phyloP scores from a whole-genome alignment of 148 eudicot genomes.

The Tetragonia tetragonoides region DNA sequence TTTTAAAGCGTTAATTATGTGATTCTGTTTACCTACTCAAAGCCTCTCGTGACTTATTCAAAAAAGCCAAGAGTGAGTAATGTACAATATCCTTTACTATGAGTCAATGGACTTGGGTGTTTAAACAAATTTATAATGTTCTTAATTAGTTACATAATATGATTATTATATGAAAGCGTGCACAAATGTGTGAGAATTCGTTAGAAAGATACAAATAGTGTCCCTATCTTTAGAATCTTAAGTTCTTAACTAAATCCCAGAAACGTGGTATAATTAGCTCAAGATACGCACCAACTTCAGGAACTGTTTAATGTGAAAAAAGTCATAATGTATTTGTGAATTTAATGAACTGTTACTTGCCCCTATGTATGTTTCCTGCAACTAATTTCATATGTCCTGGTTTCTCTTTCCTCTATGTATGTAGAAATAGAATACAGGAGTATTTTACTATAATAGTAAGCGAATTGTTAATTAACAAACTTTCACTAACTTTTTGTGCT shows the following conservation, averaged over 20 bases:
- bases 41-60: neutral
- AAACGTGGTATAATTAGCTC: neutral
- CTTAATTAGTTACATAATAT: neutral
- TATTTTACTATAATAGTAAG: too few species aligned
- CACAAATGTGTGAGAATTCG: neutral
- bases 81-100: neutral
- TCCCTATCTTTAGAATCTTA: neutral
- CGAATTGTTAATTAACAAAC: neutral
- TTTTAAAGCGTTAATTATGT: neutral
- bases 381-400: neutral
- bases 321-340: neutral
- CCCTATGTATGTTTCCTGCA: slow-evolving; percentile 1
- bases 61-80: neutral
- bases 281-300: neutral
- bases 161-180: neutral
- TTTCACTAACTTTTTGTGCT: neutral
- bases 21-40: slow-evolving; percentile 7
- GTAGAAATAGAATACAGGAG: too few species aligned
- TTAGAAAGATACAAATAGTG: neutral
- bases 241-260: neutral
- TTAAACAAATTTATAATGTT: too few species aligned
- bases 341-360: neutral
- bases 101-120: too few species aligned
- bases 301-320: neutral
- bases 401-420: neutral